These are phyloP conservation scores for Barnettozyma botsteinii DNA, from an alignment of 805 yeast species.

Conservation along the genomic window DNA sequence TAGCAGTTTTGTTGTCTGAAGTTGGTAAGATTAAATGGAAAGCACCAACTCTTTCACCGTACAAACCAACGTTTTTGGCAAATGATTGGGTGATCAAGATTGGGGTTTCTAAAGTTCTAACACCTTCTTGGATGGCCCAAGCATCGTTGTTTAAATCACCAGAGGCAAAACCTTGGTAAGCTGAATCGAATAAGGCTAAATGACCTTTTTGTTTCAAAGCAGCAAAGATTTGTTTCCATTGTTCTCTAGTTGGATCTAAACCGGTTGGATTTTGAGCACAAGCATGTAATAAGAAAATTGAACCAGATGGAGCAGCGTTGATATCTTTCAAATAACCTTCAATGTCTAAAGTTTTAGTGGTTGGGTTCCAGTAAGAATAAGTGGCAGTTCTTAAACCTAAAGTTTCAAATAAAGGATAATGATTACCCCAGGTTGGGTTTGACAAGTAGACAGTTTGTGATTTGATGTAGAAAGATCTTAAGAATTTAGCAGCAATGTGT, in stretches of 20 bases:
- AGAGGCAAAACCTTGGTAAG: slow-evolving; percentile 95
- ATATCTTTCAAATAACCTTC: slow-evolving; percentile 62
- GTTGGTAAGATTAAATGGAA: slow-evolving; percentile 63
- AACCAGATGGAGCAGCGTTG: slow-evolving; percentile 63
- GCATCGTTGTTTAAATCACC: slow-evolving; percentile 83
- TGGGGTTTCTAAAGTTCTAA: slow-evolving; percentile 46
- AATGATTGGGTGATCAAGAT: slow-evolving; percentile 86
- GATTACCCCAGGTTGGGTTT: slow-evolving; percentile 98
- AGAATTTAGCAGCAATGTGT: slow-evolving; percentile 69
- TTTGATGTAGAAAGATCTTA: slow-evolving; percentile 30
- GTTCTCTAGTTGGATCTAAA: slow-evolving; percentile 77
- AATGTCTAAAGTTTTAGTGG: slow-evolving; percentile 64
- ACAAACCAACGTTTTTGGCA: slow-evolving; percentile 94
- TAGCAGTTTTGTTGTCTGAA: slow-evolving; percentile 44
- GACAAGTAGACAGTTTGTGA: slow-evolving; percentile 60
- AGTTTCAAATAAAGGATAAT: slow-evolving; percentile 70
- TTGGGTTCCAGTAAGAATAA: slow-evolving; percentile 85
- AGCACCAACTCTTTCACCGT: slow-evolving; percentile 96
- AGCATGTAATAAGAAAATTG: slow-evolving; percentile 80
- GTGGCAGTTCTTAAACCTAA: slow-evolving; percentile 60
- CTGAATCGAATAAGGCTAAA: slow-evolving; percentile 84
- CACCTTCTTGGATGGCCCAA: slow-evolving; percentile 62
- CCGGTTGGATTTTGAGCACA: slow-evolving; percentile 99
- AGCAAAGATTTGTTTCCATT: slow-evolving; percentile 70
- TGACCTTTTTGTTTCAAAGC: slow-evolving; percentile 58